phyloP scores from a whole-genome alignment of 164 flowering plant genomes.

The Vitis amurensis region DNA sequence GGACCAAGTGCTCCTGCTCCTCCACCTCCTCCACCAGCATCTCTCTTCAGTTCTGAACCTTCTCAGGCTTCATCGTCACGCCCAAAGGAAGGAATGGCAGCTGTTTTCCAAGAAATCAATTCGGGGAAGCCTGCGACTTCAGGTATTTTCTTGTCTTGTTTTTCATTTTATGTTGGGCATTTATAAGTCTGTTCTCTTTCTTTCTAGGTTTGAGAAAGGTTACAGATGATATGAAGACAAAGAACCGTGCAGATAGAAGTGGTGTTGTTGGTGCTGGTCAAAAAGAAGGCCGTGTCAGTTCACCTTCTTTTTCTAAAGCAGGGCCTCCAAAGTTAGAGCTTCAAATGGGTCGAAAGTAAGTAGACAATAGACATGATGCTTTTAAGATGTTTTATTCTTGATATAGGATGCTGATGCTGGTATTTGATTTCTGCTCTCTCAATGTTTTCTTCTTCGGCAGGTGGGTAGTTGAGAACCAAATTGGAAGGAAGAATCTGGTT shows the following conservation, averaged over 20 bases:
- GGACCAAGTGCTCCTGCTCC: conserved; percentile 67
- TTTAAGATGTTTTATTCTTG: neutral
- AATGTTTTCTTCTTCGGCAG: conserved; percentile 33
- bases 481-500: conserved; percentile 76
- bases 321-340: conserved; percentile 95
- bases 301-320: conserved; percentile 70
- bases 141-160: conserved; percentile 38
- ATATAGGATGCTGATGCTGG: neutral
- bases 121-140: conserved; percentile 73
- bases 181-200: neutral
- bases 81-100: conserved; percentile 88
- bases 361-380: conserved; percentile 9
- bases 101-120: conserved; percentile 88
- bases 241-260: conserved; percentile 80
- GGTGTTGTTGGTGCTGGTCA: conserved; percentile 59
- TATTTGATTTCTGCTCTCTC: conserved; percentile 10
- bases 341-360: conserved; percentile 98
- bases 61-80: conserved; percentile 57
- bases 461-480: conserved; percentile 99
- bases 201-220: conserved; percentile 32
- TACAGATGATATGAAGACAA: conserved; percentile 77
- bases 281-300: conserved; percentile 50
- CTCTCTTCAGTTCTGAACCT: conserved; percentile 65
- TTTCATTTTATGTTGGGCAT: conserved; percentile 3
- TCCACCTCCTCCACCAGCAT: conserved; percentile 86